A percentile compares a stretch with the other conserved stretches of the same genome.
These are phyloP conservation scores for Ceriops decandra DNA, from an alignment of 345 rosid species.

Conservation along the genomic window DNA sequence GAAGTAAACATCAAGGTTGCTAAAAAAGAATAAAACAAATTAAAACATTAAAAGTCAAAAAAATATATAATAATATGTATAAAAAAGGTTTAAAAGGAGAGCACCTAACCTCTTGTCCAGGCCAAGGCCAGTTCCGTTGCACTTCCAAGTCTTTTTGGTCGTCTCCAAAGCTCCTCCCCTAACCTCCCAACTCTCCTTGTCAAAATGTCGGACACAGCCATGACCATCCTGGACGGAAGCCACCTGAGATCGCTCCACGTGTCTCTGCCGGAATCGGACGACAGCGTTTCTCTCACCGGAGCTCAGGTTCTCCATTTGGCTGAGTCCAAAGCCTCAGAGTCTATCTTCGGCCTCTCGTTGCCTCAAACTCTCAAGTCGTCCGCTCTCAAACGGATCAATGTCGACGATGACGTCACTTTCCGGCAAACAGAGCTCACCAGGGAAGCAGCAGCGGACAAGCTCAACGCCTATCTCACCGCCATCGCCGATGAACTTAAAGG, in stretches of 20 bases:
- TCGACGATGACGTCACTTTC: slow-evolving; percentile 39
- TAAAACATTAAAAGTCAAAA: no score
- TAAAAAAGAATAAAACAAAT: background rate
- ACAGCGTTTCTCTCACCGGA: slow-evolving; percentile 34
- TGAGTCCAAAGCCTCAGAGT: slow-evolving; percentile 46
- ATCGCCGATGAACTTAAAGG: slow-evolving; percentile 66
- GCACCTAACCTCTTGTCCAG: background rate
- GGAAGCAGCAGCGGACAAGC: slow-evolving; percentile 38
- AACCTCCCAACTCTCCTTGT: background rate
- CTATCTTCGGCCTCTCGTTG: slow-evolving; percentile 56
- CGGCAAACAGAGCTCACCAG: slow-evolving; percentile 24
- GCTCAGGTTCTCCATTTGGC: slow-evolving; percentile 61
- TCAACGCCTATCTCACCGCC: slow-evolving; percentile 46
- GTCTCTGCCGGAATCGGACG: slow-evolving; percentile 34
- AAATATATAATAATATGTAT: no score
- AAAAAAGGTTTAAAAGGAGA: no score
- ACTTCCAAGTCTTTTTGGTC: background rate
- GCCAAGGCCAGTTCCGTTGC: background rate
- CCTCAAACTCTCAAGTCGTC: slow-evolving; percentile 50
- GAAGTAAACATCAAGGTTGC: slow-evolving; percentile 1
- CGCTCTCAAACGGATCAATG: slow-evolving; percentile 44
- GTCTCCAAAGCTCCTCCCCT: background rate
- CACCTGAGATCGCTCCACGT: slow-evolving; percentile 48
- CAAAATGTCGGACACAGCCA: slow-evolving; percentile 58
- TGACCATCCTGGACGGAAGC: slow-evolving; percentile 64